Evolutionary conservation across 176 grass and related monocot genomes (phyloP).

Genomic region (Oryza nivara): DNA sequence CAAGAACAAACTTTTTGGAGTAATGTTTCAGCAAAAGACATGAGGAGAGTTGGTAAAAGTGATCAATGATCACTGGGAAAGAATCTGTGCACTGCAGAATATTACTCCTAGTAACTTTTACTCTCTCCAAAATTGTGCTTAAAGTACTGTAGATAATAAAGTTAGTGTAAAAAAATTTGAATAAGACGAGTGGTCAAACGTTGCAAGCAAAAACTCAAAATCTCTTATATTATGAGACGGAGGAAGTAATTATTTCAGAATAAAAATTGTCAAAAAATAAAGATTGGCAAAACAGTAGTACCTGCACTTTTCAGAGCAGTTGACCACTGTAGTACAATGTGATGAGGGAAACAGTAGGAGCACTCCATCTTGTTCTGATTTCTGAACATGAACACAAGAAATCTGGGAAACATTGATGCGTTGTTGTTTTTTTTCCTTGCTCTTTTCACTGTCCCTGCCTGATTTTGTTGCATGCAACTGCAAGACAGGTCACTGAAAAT

Average conservation of each 20-base stretch:
- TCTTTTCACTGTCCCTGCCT: background rate
- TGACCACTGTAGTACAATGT: background rate
- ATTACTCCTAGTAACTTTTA: background rate
- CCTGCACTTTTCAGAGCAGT: background rate
- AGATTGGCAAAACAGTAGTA: background rate
- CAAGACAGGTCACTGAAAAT: slow-evolving; percentile 24
- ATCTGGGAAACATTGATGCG: background rate
- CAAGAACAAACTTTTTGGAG: slow-evolving; percentile 14
- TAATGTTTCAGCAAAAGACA: slow-evolving; percentile 3
- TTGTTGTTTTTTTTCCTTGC: background rate
- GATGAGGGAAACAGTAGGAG: background rate
- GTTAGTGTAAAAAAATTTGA: too few species aligned
- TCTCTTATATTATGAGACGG: too few species aligned
- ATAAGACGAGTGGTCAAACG: too few species aligned
- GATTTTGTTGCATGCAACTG: background rate
- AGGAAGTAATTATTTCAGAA: background rate
- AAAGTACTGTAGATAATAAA: too few species aligned
- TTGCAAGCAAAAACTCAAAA: too few species aligned
- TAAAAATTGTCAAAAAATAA: background rate
- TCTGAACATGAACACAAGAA: slow-evolving; percentile 27
- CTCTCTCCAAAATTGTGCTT: too few species aligned
- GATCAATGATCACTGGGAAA: slow-evolving; percentile 16
- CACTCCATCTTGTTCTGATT: background rate
- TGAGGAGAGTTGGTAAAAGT: background rate
- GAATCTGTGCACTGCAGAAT: background rate